A percentile compares a stretch with the other conserved stretches of the same genome.
These are phyloP conservation scores for Ogataea neopini DNA, from an alignment of 805 yeast genomes.

Conservation along the genomic window DNA sequence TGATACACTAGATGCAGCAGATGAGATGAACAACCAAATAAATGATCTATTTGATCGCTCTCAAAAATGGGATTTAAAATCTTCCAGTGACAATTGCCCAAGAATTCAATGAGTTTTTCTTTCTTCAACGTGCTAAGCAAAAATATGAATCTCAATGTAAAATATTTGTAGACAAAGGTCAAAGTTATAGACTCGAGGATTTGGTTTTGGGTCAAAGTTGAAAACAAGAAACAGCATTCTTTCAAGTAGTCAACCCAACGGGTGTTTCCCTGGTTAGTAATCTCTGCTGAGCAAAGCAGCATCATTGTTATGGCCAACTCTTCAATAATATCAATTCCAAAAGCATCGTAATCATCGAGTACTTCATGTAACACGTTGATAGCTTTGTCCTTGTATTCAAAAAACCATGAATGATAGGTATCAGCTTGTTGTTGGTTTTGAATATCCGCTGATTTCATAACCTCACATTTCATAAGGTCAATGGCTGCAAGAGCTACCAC, in stretches of 20 bases:
- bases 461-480: constrained; percentile 26
- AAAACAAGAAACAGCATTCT: constrained; percentile 33
- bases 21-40: constrained; percentile 38
- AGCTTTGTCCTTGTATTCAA: constrained; percentile 33
- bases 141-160: constrained; percentile 33
- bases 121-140: constrained; percentile 29
- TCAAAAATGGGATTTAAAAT: constrained; percentile 27
- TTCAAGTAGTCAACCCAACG: constrained; percentile 34
- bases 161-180: constrained; percentile 34
- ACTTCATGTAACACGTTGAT: constrained; percentile 30
- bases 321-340: constrained; percentile 25
- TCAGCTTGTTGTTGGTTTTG: not conserved
- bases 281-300: constrained; percentile 34
- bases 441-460: constrained; percentile 5
- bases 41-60: constrained; percentile 30
- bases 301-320: constrained; percentile 33
- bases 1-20: constrained; percentile 28
- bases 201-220: constrained; percentile 21
- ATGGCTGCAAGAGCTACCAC: constrained; percentile 31
- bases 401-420: constrained; percentile 13
- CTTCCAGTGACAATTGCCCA: constrained; percentile 28
- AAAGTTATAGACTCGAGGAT: constrained; percentile 28
- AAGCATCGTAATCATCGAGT: constrained; percentile 26
- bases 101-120: constrained; percentile 18
- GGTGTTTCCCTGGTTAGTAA: constrained; percentile 30